Evolutionary conservation across 495 filamentous ascomycete species (phyloP).

Genomic region (Clohesyomyces aquaticus): DNA sequence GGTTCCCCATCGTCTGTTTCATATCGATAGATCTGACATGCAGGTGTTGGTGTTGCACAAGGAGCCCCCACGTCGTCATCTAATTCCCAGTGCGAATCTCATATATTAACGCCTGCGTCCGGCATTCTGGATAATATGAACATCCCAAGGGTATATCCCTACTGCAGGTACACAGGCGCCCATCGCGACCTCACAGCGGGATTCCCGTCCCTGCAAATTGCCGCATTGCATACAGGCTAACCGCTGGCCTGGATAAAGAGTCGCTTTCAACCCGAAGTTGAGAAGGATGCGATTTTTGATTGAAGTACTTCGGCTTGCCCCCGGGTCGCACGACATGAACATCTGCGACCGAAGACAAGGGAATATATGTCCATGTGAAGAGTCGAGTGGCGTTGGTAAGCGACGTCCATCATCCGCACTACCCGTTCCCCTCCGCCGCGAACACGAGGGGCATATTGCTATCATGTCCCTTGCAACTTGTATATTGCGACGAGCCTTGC

Average conservation of each 20-base stretch:
- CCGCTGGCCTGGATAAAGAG: background rate
- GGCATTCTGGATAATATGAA: background rate
- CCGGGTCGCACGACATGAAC: too few species aligned
- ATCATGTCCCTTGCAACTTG: too few species aligned
- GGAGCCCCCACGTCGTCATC: constrained; percentile 13
- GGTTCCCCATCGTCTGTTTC: background rate
- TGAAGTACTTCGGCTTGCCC: too few species aligned
- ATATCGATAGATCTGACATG: constrained; percentile 9
- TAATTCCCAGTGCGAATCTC: constrained; percentile 3
- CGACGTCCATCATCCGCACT: background rate
- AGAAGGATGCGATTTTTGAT: too few species aligned
- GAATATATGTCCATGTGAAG: background rate
- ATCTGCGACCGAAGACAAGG: too few species aligned
- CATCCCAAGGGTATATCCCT: constrained; percentile 20
- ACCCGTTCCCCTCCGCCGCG: constrained; percentile 21
- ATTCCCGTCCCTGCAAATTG: background rate
- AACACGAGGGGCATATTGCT: constrained; percentile 32
- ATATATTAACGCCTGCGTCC: background rate
- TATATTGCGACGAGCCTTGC: constrained; percentile 1
- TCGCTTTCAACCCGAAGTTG: too few species aligned
- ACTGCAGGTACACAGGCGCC: constrained; percentile 25
- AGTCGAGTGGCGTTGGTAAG: background rate
- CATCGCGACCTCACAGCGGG: background rate
- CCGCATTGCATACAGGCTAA: background rate
- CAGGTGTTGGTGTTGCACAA: constrained; percentile 3